Percentiles rank a stretch among this genome's conserved stretches.
Conservation (phyloP, 495 filamentous ascomycete genomes). For the Trichoderma virens region DNA sequence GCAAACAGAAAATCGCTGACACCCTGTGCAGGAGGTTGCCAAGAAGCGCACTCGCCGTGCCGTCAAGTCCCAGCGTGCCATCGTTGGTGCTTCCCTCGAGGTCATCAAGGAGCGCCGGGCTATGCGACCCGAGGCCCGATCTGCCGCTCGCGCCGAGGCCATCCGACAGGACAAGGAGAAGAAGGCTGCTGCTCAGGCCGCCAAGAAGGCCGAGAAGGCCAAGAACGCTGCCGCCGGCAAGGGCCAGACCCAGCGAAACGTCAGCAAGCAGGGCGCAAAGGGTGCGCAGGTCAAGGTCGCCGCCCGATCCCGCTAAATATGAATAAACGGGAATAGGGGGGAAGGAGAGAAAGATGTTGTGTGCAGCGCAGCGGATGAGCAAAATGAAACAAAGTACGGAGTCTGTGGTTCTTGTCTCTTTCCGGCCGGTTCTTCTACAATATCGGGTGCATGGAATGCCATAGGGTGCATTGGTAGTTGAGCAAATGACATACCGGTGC, state of each 20-base stretch:
- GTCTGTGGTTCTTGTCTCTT: slow-evolving; percentile 14
- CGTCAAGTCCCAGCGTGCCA: slow-evolving; percentile 96
- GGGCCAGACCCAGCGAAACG: slow-evolving; percentile 65
- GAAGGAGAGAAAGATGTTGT: slow-evolving; percentile 6
- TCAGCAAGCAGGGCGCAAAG: slow-evolving; percentile 95
- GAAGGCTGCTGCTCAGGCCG: slow-evolving; percentile 73
- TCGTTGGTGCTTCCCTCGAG: slow-evolving; percentile 98
- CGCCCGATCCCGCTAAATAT: slow-evolving; percentile 75
- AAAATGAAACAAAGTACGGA: slow-evolving; percentile 14
- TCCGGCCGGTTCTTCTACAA: slow-evolving; percentile 13
- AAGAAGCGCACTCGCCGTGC: slow-evolving; percentile 99
- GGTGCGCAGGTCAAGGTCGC: slow-evolving; percentile 79
- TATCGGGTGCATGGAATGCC: slow-evolving; percentile 12
- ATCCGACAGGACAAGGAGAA: slow-evolving; percentile 97
- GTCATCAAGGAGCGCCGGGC: slow-evolving; percentile 98
- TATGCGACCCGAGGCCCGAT: slow-evolving; percentile 87
- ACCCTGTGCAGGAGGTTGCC: slow-evolving; percentile 74
- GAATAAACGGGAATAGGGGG: neutral
- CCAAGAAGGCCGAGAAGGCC: slow-evolving; percentile 99
- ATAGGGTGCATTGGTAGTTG: slow-evolving; percentile 14
- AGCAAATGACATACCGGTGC: slow-evolving; percentile 13
- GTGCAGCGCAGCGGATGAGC: slow-evolving; percentile 3
- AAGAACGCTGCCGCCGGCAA: slow-evolving; percentile 74
- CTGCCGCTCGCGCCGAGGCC: slow-evolving; percentile 80
- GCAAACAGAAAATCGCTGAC: slow-evolving; percentile 36